Base-by-base conservation (phyloP, 2,329 filamentous ascomycete genomes). In the Ceratocystis colombiana region DNA sequence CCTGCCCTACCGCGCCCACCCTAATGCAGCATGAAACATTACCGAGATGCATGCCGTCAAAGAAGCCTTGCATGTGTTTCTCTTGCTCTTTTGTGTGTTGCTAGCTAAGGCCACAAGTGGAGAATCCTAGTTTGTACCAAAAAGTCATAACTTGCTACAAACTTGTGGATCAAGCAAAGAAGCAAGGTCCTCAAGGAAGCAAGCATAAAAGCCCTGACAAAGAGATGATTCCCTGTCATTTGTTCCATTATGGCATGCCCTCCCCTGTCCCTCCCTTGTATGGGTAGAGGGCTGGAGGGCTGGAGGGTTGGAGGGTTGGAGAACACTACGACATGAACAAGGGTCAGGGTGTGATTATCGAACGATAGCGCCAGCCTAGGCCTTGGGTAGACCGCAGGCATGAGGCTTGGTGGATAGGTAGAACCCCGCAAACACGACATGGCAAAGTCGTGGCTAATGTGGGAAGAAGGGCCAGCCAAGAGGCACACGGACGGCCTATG, bases 371-470 rank as follows among this genome's bases (percentile, higher is more conserved):
- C 55, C 25, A 30, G 55, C 55, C 55, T 59, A 59, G 55, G 17
- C 25, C 55, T 33, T 33, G 55, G 15, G 55, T 33, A 33, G 55
- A 59, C 55, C 55, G 55, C 28, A 20, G 22, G 55, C 28, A 37
- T 59, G 55, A 59, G 55, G 55, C 55, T 30, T 59, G 55, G 55
- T 59, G 8, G 15, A 30, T 22, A 12, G 22, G 17, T 33, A 25
- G 15, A 59, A 59, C 55, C 55, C 55, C 55, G 17, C 55, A 59
- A 59, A 59, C 55, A 33, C 55, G 55, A 59, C 55, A 59, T 59
- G 55, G 55, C 55, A 59, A 59, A 3, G 25, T 33, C 25, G 55
- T 33, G 28, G 28, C 55, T 25, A 33, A 12, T 33, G 28, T 59
- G 55, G 55, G 12, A 59, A 59, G 25, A 59, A n/a, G 37, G 55